Conservation (phyloP, 1,284 basidiomycete species). For the Flammula alnicola region DNA sequence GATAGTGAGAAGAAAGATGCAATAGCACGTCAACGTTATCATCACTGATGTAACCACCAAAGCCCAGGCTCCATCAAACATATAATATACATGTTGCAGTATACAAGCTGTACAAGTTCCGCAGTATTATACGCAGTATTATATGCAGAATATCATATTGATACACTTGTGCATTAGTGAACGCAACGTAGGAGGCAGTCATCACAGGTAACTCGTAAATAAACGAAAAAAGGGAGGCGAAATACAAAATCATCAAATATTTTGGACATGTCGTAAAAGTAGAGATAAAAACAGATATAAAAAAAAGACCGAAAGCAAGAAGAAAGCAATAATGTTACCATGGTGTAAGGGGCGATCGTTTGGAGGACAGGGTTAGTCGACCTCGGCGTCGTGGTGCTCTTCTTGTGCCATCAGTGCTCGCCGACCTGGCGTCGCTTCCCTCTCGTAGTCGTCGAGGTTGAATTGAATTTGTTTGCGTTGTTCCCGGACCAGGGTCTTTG, state of each 20-base stretch:
- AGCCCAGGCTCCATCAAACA: background rate
- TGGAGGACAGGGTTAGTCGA: slow-evolving; percentile 9
- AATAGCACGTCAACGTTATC: background rate
- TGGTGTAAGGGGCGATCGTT: slow-evolving; percentile 3
- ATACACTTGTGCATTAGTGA: slow-evolving; percentile 18
- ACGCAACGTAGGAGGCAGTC: slow-evolving; percentile 3
- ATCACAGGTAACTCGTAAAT: slow-evolving; percentile 2
- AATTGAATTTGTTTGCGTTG: slow-evolving; percentile 12
- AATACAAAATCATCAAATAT: slow-evolving; percentile 13
- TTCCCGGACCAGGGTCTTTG: slow-evolving; percentile 31
- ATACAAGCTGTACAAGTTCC: slow-evolving; percentile 19
- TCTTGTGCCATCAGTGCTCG: slow-evolving; percentile 22
- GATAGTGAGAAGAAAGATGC: background rate
- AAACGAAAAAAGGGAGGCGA: slow-evolving; percentile 8
- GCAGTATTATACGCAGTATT: slow-evolving; percentile 7
- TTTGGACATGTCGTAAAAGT: slow-evolving; percentile 1
- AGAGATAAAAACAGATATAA: slow-evolving; percentile 8
- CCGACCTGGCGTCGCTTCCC: slow-evolving; percentile 15
- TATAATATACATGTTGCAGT: slow-evolving; percentile 5
- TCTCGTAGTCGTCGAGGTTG: slow-evolving; percentile 1
- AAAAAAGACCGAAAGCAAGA: slow-evolving; percentile 17
- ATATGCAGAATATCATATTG: slow-evolving; percentile 13
- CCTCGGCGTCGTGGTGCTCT: slow-evolving; percentile 25
- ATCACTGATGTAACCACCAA: background rate
- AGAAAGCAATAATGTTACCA: slow-evolving; percentile 25